Percentiles rank a stretch among this genome's conserved stretches.
phyloP scores from a whole-genome alignment of 805 yeast genomes.

The Starmerella lactis-condensi region DNA sequence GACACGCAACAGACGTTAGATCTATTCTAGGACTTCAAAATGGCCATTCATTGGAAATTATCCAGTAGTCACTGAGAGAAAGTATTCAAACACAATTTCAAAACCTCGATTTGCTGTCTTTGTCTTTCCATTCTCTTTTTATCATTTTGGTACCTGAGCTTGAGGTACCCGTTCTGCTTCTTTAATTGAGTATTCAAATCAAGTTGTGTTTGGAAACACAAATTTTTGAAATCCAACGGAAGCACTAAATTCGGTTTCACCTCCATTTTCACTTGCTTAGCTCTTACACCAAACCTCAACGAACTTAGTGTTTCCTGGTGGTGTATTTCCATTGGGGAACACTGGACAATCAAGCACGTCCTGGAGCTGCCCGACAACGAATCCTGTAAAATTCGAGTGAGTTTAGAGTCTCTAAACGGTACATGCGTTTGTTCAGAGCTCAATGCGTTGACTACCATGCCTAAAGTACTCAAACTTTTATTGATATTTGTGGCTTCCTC shows the following conservation, averaged over 20 bases:
- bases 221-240: no score
- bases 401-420: slow-evolving; percentile 61
- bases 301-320: slow-evolving; percentile 52
- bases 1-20: slow-evolving; percentile 72
- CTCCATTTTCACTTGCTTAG: slow-evolving; percentile 45
- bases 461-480: slow-evolving; percentile 55
- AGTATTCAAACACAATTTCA: no score
- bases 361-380: slow-evolving; percentile 69
- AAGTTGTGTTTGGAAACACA: no score
- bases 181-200: no score
- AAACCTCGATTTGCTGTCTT: no score
- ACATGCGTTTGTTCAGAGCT: slow-evolving; percentile 28
- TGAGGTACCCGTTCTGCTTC: no score
- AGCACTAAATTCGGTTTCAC: slow-evolving; percentile 35
- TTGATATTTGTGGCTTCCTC: slow-evolving; percentile 79
- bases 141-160: no score
- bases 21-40: slow-evolving; percentile 51
- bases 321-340: slow-evolving; percentile 44
- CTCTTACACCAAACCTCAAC: slow-evolving; percentile 54
- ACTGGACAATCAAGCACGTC: slow-evolving; percentile 53
- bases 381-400: slow-evolving; percentile 61
- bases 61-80: no score
- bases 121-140: no score
- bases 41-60: slow-evolving; percentile 42
- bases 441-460: slow-evolving; percentile 62